These are phyloP conservation scores for Leptographium wingfieldii DNA, from an alignment of 2,329 filamentous ascomycete species.

Conservation along the genomic window DNA sequence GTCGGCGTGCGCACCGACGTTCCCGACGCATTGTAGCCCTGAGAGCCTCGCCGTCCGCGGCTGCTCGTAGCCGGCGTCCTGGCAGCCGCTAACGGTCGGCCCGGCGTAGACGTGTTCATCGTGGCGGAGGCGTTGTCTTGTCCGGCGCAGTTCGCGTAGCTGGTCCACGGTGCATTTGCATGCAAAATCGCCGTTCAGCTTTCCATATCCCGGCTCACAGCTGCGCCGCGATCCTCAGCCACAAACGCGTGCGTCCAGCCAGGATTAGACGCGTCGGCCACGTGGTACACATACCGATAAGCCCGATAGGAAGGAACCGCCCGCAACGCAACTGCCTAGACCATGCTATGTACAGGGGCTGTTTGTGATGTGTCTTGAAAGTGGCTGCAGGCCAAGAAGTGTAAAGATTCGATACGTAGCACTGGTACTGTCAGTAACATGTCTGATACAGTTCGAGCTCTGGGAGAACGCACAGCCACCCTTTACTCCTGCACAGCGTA, in stretches of 20 bases:
- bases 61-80: background rate
- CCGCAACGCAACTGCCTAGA: background rate
- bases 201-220: background rate
- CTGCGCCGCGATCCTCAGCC: background rate
- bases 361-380: background rate
- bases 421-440: background rate
- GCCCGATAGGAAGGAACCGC: background rate
- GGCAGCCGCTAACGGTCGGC: too few species aligned
- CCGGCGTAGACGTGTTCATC: background rate
- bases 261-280: background rate
- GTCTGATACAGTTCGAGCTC: background rate
- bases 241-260: background rate
- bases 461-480: background rate
- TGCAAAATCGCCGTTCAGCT: background rate
- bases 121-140: background rate
- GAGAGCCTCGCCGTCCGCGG: background rate
- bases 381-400: background rate
- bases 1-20: conserved; percentile 7
- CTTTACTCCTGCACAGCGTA: too few species aligned
- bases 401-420: too few species aligned
- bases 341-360: background rate
- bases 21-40: background rate
- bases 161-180: background rate
- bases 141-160: background rate
- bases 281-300: background rate